phyloP scores from a whole-genome alignment of 768 basidiomycete genomes.

The Agrocybe pediades region DNA sequence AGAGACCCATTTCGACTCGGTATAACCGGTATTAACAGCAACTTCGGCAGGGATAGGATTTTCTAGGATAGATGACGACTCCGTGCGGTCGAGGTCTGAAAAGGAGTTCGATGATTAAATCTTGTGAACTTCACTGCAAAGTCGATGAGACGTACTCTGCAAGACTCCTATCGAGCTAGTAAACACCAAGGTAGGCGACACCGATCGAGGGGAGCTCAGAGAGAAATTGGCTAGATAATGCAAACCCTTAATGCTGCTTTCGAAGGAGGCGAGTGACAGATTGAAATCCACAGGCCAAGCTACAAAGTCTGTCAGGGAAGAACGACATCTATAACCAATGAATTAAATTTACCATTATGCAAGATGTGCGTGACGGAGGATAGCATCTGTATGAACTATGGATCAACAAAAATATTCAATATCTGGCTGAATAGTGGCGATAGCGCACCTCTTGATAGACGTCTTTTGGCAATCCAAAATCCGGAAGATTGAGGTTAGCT shows the following conservation, averaged over 20 bases:
- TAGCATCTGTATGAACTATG: conserved; percentile 7
- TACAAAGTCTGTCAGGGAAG: background rate
- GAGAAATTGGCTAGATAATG: conserved; percentile 41
- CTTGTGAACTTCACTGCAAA: background rate
- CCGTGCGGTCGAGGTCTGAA: background rate
- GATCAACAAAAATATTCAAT: too few relatives aligned
- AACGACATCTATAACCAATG: too few relatives aligned
- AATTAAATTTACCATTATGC: too few relatives aligned
- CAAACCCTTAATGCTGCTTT: conserved; percentile 39
- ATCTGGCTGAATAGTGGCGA: too few relatives aligned
- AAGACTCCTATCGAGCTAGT: conserved; percentile 11
- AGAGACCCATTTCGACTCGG: conserved; percentile 44
- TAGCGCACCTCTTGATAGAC: conserved; percentile 6
- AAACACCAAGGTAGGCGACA: conserved; percentile 1
- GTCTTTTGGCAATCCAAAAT: conserved; percentile 2
- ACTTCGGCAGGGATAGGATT: conserved; percentile 17
- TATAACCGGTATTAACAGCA: conserved; percentile 36
- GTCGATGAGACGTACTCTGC: background rate
- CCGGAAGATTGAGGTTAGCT: background rate
- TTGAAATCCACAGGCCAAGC: conserved; percentile 57
- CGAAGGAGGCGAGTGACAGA: conserved; percentile 44
- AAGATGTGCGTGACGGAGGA: conserved; percentile 10
- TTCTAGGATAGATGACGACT: conserved; percentile 22
- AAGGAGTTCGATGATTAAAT: too few relatives aligned
- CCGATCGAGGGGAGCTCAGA: conserved; percentile 22